Base-by-base conservation (phyloP, 2,329 filamentous ascomycete species). In the Eurotiales sp. region DNA sequence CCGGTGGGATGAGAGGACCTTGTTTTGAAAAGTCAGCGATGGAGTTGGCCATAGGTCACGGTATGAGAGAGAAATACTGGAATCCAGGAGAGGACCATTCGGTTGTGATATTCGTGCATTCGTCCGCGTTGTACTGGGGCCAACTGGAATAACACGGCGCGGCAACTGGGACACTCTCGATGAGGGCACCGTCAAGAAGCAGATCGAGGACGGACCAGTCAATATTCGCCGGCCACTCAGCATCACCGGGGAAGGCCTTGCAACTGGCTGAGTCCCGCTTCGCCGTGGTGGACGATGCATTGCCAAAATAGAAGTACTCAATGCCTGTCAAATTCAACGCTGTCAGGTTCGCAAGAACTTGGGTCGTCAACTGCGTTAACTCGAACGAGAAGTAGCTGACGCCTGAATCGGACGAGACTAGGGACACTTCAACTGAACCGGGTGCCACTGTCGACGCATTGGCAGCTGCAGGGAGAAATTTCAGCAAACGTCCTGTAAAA, bases 261-360 rank as follows among this genome's bases (percentile, higher is more conserved):
- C 61, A 63, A 17, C 67, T 76, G 29, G 73, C 77, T 55, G 72
- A 71, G 68, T 71, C 76, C 6, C 51, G 53, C 36, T 58, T 56
- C 40, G 40, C 25, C 36, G 46, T 41, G 55, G 46, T 52, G 55
- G 23, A 54, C 6, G 44, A 46, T 21, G 32, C 32, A 46, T 59
- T 27, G 11, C 55, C 62, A 40, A 73, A 73, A 14, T 54, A 50
- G 45, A 73, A 73, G 19, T 69, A 53, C 3, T 61, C 55, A 10
- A 71, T 56, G 14, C 66, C 55, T 27, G 60, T 64, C 40, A 65
- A 50, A 11, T 67, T 60, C 8, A 62, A 51, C 3, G 58, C 53
- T 2, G 66, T 64, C 2, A 72, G 58, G 43, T 67, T 65, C 37
- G 58, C 55, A 21, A 73, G 55, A 2, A 66, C 62, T 6, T 57